Evolutionary conservation across 108 stramenopile genomes (phyloP), one percentile per base, ranked within the genome.

Genomic region (Phaeodactylum tricornutum): DNA sequence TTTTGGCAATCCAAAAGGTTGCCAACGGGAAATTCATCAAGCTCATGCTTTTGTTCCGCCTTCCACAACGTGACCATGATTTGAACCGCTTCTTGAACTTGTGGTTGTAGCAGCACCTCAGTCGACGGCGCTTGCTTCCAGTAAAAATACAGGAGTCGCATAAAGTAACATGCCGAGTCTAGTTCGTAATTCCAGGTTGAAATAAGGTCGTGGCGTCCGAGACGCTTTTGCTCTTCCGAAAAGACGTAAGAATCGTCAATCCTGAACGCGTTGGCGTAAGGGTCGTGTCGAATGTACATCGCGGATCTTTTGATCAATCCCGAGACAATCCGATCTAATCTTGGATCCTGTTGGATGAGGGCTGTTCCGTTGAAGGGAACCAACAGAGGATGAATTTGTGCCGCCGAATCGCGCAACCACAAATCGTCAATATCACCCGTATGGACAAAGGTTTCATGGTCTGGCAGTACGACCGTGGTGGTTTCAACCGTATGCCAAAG

Each of bases 401-500:
- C 72, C 12, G 68, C 60, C 1, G 64, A 66, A 52, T 88, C 86
- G 1, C 86, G 72, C 17, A 83, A 56, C 86, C 86, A 88, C 44
- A 88, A 47, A 36, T 72, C 74, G 11, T 66, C 47, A 35, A 88
- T 88, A 39, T 88, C 86, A 7, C 86, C 86, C 1, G 86, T 88
- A 24, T 77, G 59, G n/a, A 83, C 53, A 42, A 80, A 90, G 11
- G 75, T 64, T 50, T 82, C 78, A 4, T 66, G 32, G 49, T 61
- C 58, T 4, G 60, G 62, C 29, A 69, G 54, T 16, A 70, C 56
- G 24, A 53, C 44, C 2, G 64, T 66, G 12, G 73, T 74, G 1
- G 68, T 66, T 48, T 74, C 68, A 5, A 74, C 5, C n/a, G 73
- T 74, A 25, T 66, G 59, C 60, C 60, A 66, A 4, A 74, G 46